Base-by-base conservation (phyloP, 2,329 filamentous ascomycete species). In the Penicillium sp. region DNA sequence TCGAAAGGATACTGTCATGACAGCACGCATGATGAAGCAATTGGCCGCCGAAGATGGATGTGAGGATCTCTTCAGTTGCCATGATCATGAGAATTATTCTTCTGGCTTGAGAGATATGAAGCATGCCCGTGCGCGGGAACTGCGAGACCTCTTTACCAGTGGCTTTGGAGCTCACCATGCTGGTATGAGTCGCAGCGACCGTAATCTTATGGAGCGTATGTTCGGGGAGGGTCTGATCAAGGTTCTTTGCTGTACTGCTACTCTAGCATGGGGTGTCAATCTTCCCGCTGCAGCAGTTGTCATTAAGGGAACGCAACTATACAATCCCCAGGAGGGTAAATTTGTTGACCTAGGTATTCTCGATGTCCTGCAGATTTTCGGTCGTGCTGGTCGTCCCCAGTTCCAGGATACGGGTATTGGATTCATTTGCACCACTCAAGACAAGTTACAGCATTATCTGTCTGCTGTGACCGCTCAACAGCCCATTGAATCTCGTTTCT, bases 381-480 rank as follows among this genome's bases (percentile, higher is more conserved):
- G 95, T 80, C 93, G 95, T 83, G 96, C 95, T 58, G 95, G 95
- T 81, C 90, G 95, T 73, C 95, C 96, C 42, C 95, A 99, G 71
- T 99, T 97, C 66, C 93, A 98, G 71, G 95, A 98, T 69, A 95
- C 90, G 35, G 95, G 95, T 81, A 96, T 98, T 65, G 96, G 96
- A 62, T 97, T 97, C 81, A 99, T 99, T 63, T 96, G 92, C 69
- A 99, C 96, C 0, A 96, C 92, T 0, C 89, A 93, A n/a, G 93
- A 97, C 74, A 96, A 93, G 71, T 80, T 99, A 9, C 80, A 89
- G 29, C 93, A 99, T 72, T 99, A 99, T 72, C 81, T 98, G 46
- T 89, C 89, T 42, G 93, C 95, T 2, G 91, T 99, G 2, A 99
- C 95, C 10, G 91, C 96, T 63, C 95, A 99, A 72, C 89, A 96